Evolutionary conservation across 345 rosid species (phyloP), one percentile per base, ranked within the genome.

Genomic region (Hypericum perforatum): DNA sequence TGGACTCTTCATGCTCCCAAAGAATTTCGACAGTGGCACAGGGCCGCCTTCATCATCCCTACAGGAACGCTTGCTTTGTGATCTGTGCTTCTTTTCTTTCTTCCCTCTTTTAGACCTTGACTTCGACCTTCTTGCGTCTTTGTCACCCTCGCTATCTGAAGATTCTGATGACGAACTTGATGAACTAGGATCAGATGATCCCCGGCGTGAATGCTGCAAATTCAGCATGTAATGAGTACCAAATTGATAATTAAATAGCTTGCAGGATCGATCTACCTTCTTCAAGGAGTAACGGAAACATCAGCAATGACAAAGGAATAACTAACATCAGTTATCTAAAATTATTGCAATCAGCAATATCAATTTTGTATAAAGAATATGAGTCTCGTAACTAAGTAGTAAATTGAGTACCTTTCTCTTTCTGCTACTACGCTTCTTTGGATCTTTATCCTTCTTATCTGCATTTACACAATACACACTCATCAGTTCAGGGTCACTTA

Each of bases 1-100:
- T 22, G 32, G 2, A 22, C 72, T 80, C 73, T 85, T 92, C 55
- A 72, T 53, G 70, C 63, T 89, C 56, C 62, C 95, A 53, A 94
- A 94, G 85, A 89, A 86, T 72, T 62, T 89, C 37, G 99, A 89
- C 52, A 94, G 94, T 5, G 92, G 92, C 11, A 94, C 84, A 10
- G 96, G 97, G 38, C 96, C 97, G 56, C 68, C 84, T 39, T 82
- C 80, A 45, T 69, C 77, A 7, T 62, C 76, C 16, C 61, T 70
- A 54, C 74, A 57, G 6, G 74, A 71, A 58, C 56, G 77, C 74
- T 81, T 89, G 71, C 58, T 72, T 70, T 77, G 74, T 52, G 90
- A 76, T 57, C 62, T 71, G 60, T 72, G 90, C 77, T 76, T 86
- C 81, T 75, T 94, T 57, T 83, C 85, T 70, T 79, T 86, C 74